Conservation (phyloP, 1,284 basidiomycete species). For the Ustilago nuda region DNA sequence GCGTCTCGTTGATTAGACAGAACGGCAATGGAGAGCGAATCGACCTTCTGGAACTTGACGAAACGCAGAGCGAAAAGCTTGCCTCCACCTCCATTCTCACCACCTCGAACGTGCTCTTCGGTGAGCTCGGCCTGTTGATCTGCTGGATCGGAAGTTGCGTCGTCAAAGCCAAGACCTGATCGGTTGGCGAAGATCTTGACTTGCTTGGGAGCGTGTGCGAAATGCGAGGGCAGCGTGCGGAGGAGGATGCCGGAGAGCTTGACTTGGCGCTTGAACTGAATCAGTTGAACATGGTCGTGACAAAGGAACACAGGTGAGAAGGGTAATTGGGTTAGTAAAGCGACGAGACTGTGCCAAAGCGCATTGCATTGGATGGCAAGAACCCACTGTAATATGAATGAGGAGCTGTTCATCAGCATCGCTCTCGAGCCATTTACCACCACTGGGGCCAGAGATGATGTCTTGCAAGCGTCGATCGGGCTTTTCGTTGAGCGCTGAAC, state of each 20-base stretch:
- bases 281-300: not conserved
- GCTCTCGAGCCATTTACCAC: constrained; percentile 77
- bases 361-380: not conserved
- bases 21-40: constrained; percentile 77
- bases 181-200: constrained; percentile 68
- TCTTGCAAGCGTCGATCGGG: constrained; percentile 75
- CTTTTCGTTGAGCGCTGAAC: constrained; percentile 80
- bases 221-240: constrained; percentile 69
- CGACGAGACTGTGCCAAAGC: not conserved
- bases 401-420: constrained; percentile 82
- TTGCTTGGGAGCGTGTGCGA: constrained; percentile 30
- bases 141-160: constrained; percentile 68
- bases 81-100: constrained; percentile 69
- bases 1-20: constrained; percentile 80
- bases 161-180: constrained; percentile 69
- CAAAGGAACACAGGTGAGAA: not conserved
- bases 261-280: constrained; percentile 82
- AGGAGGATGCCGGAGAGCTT: constrained; percentile 79
- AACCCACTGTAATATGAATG: constrained; percentile 32
- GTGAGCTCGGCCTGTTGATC: constrained; percentile 70
- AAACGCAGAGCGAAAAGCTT: constrained; percentile 76
- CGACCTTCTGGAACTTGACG: constrained; percentile 82
- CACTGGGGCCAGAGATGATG: constrained; percentile 71
- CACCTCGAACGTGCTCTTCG: constrained; percentile 62
- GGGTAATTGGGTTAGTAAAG: not conserved